These are phyloP conservation scores for Peronospora farinosa DNA, from an alignment of 352 stramenopile species.

Conservation along the genomic window DNA sequence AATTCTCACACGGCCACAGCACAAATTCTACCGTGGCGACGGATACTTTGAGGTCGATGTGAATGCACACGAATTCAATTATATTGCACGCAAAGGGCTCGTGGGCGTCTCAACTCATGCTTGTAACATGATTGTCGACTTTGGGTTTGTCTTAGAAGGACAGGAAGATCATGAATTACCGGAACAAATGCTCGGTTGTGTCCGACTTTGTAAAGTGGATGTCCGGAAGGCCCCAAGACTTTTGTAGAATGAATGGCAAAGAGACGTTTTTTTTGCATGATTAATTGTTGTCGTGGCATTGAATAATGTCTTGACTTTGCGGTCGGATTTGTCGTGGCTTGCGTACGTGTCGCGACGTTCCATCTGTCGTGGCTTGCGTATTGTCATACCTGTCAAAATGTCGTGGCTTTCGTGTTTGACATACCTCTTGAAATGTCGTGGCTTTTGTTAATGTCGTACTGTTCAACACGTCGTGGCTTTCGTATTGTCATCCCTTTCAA, in stretches of 20 bases:
- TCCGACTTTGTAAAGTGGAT: conserved; percentile 77
- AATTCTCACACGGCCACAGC: conserved; percentile 73
- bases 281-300: too few relatives aligned
- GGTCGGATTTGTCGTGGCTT: too few relatives aligned
- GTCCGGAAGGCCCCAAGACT: conserved; percentile 42
- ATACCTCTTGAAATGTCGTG: too few relatives aligned
- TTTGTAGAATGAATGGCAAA: too few relatives aligned
- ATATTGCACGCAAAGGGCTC: conserved; percentile 67
- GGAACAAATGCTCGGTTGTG: conserved; percentile 67
- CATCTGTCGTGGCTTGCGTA: not conserved
- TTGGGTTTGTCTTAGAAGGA: conserved; percentile 76
- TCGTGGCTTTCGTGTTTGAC: too few relatives aligned
- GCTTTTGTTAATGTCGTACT: too few relatives aligned
- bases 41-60: conserved; percentile 83
- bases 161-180: conserved; percentile 72
- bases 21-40: conserved; percentile 61
- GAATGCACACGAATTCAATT: conserved; percentile 81
- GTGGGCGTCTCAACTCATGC: conserved; percentile 69
- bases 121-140: conserved; percentile 78
- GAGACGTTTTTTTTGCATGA: too few relatives aligned
- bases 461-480: too few relatives aligned
- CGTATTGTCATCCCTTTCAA: too few relatives aligned
- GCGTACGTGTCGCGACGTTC: too few relatives aligned
- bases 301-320: too few relatives aligned
- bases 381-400: not conserved